Base-by-base conservation (phyloP, 2,329 filamentous ascomycete genomes). In the Alternaria novae-zelandiae region DNA sequence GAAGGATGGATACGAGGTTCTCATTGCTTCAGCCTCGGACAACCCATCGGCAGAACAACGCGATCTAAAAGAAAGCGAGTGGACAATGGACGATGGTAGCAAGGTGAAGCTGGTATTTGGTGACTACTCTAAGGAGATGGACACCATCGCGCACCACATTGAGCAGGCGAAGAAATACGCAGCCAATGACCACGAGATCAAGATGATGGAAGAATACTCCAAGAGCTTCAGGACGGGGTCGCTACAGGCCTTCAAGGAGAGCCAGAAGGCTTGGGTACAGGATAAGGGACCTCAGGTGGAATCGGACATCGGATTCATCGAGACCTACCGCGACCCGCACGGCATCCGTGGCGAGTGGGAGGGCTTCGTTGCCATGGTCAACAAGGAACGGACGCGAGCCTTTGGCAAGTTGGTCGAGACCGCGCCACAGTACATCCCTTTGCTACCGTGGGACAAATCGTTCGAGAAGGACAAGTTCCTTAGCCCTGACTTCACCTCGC, bases 391-490 rank as follows among this genome's bases (percentile, higher is more conserved):
- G 20, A 99, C 95, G 1, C 88, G 87, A 62, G 93, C 94, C 1
- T 98, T 98, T 76, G 91, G 91, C 8, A 90, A 91, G 70, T 87
- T 98, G 2, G 96, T 98, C 5, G 86, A 90, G 20, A 90, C 90
- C 25, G 94, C 96, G 0, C 91, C 94, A 11, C 84, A 85, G 49
- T 90, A 97, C 77, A 97, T 99, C 55, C 93, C 94, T 7, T 89
- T 96, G 66, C 84, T 99, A 13, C 96, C 96, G 0, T 99, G 96
- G 96, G 84, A 85, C 36, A 87, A 88, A 50, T 91, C 93, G 0
- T 99, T 98, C 70, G 96, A 99, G 78, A 98, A 98, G 81, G 94
- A 97, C 83, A 94, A 91, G 75, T 99, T 99, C 81, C 82, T 97
- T 36, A 95, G 93, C 56, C 96, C 96, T 0, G 96, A 99, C 79